Evolutionary conservation across 495 filamentous ascomycete genomes (phyloP), one percentile per base, ranked within the genome.

Genomic region (Daldinia decipiens): DNA sequence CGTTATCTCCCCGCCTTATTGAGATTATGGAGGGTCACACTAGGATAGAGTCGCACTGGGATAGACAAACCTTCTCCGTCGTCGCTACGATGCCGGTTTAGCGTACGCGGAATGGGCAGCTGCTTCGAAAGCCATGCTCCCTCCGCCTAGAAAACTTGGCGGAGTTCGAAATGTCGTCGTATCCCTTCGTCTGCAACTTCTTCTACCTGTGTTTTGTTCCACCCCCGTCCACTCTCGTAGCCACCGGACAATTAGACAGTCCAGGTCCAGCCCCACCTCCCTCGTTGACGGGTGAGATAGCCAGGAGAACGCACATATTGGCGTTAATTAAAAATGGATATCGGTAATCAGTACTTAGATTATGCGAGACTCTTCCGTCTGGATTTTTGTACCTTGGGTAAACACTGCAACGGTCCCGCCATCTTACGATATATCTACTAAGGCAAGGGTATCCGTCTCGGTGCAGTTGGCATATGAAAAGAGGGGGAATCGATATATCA

Each of bases 1-100:
- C 68, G 53, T 60, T 56, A 64, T 72, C 64, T 68, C 69, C 64
- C 64, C 55, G 69, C 63, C 64, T 59, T 68, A 59, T 51, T 32
- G 39, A 52, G 31, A 43, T 68, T 34, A 45, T 67, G 69, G 69
- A 67, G 64, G 69, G 69, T 72, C 67, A 50, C 64, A 72, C 32
- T 21, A 36, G 39, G 12, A 62, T 63, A 65, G 53, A 54, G 43
- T 47, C 19, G 19, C 43, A 47, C 19, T 9, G 43, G 17, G 24
- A 47, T 21, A 47, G 21, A 47, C 19, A 19, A 63, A 71, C 68
- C 68, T 71, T 67, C 68, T 71, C 53, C 61, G 63, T 55, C 50
- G 31, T 56, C 31, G 17, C 31, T 36, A 32, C 15, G 12, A 21
- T 36, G 29, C 24, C 26, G 19, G 15, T 17, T 31, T 53, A 29